Evolutionary conservation across 129 eudicot genomes (phyloP).

Genomic region (Glebionis coronaria): DNA sequence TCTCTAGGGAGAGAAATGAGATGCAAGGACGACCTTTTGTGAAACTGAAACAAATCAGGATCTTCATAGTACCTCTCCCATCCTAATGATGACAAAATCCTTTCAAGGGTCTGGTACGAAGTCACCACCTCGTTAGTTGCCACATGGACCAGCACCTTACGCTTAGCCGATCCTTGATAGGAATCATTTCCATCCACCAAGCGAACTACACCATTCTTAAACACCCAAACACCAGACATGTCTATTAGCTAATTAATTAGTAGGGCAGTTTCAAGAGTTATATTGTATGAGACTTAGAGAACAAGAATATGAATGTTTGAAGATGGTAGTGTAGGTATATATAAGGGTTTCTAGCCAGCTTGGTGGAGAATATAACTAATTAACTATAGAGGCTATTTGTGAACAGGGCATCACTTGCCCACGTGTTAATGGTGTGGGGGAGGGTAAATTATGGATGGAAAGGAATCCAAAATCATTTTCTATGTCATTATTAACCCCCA

Average conservation of each 20-base stretch:
- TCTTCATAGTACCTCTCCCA: conserved; percentile 93
- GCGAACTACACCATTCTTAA: conserved; percentile 80
- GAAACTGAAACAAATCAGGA: conserved; percentile 76
- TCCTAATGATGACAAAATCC: conserved; percentile 50
- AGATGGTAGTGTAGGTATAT: conserved; percentile 33
- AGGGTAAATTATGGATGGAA: conserved; percentile 10
- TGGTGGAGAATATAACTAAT: conserved; percentile 20
- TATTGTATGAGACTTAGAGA: conserved; percentile 8
- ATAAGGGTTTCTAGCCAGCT: conserved; percentile 34
- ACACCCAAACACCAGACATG: conserved; percentile 98
- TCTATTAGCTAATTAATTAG: neutral
- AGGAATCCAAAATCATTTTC: conserved; percentile 30
- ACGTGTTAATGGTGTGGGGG: conserved; percentile 26
- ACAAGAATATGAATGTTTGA: conserved; percentile 20
- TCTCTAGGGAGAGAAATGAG: conserved; percentile 82
- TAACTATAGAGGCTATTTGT: neutral
- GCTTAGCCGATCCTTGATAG: conserved; percentile 30
- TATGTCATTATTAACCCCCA: conserved; percentile 12
- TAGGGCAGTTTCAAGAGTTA: neutral
- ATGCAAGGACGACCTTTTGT: conserved; percentile 72
- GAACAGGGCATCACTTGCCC: conserved; percentile 28
- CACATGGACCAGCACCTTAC: conserved; percentile 60
- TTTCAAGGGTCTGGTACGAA: conserved; percentile 53
- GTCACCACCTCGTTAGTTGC: conserved; percentile 62
- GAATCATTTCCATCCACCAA: conserved; percentile 64